Percentiles rank a stretch among this genome's conserved stretches.
phyloP scores from a whole-genome alignment of 202 grass and related monocot genomes.

The Cymbopogon flexuosus region DNA sequence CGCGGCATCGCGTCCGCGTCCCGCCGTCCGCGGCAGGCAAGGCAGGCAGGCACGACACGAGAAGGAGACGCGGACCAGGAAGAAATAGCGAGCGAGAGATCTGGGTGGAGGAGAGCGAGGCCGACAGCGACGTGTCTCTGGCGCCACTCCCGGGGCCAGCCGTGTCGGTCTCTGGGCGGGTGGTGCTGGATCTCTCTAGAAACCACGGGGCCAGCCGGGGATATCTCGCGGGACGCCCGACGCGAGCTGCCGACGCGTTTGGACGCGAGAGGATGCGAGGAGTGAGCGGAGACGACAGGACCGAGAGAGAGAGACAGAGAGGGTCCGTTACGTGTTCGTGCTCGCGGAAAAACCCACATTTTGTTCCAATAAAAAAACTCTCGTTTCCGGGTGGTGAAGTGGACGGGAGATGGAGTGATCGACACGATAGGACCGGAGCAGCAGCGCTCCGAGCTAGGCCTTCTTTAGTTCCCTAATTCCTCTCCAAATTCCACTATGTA shows the following conservation, averaged over 20 bases:
- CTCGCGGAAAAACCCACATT: neutral
- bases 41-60: neutral
- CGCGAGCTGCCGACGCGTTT: no score
- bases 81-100: no score
- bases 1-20: neutral
- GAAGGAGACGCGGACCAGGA: neutral
- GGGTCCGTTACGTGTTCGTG: neutral
- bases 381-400: neutral
- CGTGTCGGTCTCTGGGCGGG: slow-evolving; percentile 7
- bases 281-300: neutral
- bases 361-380: neutral
- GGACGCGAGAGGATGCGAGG: no score
- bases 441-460: no score
- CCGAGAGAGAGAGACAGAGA: no score
- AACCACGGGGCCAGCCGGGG: neutral
- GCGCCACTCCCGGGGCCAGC: neutral
- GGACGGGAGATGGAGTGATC: slow-evolving; percentile 43
- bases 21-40: neutral
- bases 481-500: no score
- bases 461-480: no score
- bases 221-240: neutral
- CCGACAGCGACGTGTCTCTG: slow-evolving; percentile 5
- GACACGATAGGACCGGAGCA: slow-evolving; percentile 27
- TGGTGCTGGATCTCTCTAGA: slow-evolving; percentile 15
- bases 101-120: neutral